Base-by-base conservation (phyloP, 1,284 basidiomycete species). In the Sanghuangporus weigelae region DNA sequence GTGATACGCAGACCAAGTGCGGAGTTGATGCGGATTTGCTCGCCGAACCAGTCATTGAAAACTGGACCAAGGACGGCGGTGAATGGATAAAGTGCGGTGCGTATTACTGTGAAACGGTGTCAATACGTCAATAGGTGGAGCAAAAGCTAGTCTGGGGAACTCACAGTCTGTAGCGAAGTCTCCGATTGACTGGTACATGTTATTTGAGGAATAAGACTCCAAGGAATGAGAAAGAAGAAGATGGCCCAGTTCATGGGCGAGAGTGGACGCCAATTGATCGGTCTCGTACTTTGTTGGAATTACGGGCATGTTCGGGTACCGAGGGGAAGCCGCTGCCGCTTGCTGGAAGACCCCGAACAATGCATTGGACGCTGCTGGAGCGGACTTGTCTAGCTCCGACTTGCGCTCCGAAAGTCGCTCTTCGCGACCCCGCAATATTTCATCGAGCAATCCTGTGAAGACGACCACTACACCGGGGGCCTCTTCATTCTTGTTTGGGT, bases 21-120 rank as follows among this genome's bases (percentile, higher is more conserved):
- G 35, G 63, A 64, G 39, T 49, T 60, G 36, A 42, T 35, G 36
- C 59, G 57, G 16, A 64, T 55, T 11, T 48, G 63, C 35, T 64
- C 51, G 1, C 63, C 58, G 35, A 64, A 57, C 62, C 62, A 63
- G 57, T 63, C 62, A 40, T 63, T 63, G 50, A 63, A 63, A 10
- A 48, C 42, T 31, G 63, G 63, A 14, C 63, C 58, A 12, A 64
- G 44, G 21, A 55, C 19, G 14, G 59, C 53, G n/a, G 63, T 64
- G 8, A 64, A 21, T 31, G 63, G 58, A 26, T 64, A 64, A 21
- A 64, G 31, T n/a, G 46, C 19, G 39, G 44, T 60, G 11, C 59
- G 63, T n/a, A 57, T 36, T n/a, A 64, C 63, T 64, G 44, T 26
- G 26, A 3, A 44, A 23, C 12, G 23, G 7, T 11, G 39, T 62